A percentile compares a stretch with the other conserved stretches of the same genome.
These are phyloP conservation scores for Salix brachista DNA, from an alignment of 345 rosid species.

Conservation along the genomic window DNA sequence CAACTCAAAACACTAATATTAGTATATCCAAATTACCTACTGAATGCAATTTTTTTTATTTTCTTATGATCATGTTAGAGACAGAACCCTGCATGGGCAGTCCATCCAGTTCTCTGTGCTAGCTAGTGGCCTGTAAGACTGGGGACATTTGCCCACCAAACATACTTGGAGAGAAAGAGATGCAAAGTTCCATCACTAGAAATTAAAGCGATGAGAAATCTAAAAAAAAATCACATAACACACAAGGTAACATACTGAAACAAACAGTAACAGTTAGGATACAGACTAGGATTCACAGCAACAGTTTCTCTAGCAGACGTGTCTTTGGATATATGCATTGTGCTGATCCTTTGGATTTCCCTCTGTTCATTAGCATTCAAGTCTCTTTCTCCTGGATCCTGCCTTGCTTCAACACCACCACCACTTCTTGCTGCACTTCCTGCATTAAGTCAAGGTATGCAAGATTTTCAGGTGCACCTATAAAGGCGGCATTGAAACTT, in stretches of 20 bases:
- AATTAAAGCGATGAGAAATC: not conserved
- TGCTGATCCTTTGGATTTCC: constrained; percentile 56
- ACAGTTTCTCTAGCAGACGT: constrained; percentile 34
- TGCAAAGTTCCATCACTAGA: not conserved
- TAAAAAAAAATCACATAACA: not conserved
- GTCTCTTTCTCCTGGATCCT: constrained; percentile 44
- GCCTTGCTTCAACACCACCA: constrained; percentile 55
- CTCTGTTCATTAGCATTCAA: constrained; percentile 36
- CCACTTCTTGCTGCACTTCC: constrained; percentile 74
- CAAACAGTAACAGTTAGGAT: constrained; percentile 29
- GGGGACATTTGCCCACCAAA: not conserved
- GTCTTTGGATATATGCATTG: constrained; percentile 54
- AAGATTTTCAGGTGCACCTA: constrained; percentile 15
- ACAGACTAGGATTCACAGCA: constrained; percentile 39
- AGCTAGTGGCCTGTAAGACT: too few relatives aligned
- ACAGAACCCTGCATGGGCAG: not conserved
- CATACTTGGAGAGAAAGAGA: not conserved
- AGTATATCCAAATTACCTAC: too few relatives aligned
- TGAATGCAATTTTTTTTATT: too few relatives aligned
- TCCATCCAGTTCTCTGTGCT: not conserved
- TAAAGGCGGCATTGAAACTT: constrained; percentile 2
- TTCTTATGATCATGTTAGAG: not conserved
- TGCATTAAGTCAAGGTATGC: constrained; percentile 21
- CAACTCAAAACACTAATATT: too few relatives aligned
- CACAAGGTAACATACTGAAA: constrained; percentile 5